phyloP scores from a whole-genome alignment of 768 basidiomycete genomes.

The Austroboletus eburneus region DNA sequence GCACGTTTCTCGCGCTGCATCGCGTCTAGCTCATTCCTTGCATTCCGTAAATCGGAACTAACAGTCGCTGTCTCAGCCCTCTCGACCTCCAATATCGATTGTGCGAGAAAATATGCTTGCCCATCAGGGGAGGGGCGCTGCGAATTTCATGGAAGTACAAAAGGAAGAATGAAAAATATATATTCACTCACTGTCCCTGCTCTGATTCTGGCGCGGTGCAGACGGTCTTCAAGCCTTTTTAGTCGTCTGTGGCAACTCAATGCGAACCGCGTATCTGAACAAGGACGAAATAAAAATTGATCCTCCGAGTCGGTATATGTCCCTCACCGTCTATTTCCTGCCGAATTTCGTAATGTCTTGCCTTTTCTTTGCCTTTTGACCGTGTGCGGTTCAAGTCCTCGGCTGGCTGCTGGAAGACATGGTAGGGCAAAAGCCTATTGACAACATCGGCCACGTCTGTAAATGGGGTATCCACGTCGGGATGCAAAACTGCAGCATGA shows the following conservation, averaged over 20 bases:
- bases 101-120: conserved; percentile 61
- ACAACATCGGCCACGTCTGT: conserved; percentile 56
- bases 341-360: conserved; percentile 39
- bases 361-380: conserved; percentile 65
- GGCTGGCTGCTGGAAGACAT: conserved; percentile 70
- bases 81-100: conserved; percentile 62
- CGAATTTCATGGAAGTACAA: conserved; percentile 3
- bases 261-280: conserved; percentile 65
- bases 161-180: not conserved
- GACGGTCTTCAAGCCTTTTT: conserved; percentile 52
- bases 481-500: conserved; percentile 55
- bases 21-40: conserved; percentile 61
- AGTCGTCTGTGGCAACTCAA: conserved; percentile 60
- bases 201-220: conserved; percentile 49
- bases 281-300: conserved; percentile 2
- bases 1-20: conserved; percentile 67
- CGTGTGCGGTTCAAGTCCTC: conserved; percentile 48
- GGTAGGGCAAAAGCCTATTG: conserved; percentile 73
- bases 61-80: conserved; percentile 56
- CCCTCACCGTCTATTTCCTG: conserved; percentile 51
- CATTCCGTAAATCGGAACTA: conserved; percentile 56
- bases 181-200: conserved; percentile 50
- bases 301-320: not conserved
- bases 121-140: conserved; percentile 60
- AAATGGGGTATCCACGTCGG: conserved; percentile 71